phyloP scores from a whole-genome alignment of 2,329 filamentous ascomycete species.

The Aspergillus puulaauensis region DNA sequence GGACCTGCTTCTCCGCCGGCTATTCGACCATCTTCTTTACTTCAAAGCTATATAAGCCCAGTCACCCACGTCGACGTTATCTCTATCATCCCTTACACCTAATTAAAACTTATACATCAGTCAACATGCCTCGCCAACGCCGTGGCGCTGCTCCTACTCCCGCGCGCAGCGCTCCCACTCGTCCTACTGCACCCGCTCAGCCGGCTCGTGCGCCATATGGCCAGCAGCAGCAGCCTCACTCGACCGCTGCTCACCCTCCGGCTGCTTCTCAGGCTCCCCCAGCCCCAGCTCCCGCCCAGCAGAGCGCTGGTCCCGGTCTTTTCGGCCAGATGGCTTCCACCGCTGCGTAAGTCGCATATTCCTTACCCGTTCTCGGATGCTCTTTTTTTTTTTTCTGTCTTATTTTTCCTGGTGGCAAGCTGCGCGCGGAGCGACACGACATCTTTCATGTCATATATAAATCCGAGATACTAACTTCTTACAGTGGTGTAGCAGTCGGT shows the following conservation, averaged over 20 bases:
- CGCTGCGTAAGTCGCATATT: conserved; percentile 73
- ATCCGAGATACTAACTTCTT: conserved; percentile 15
- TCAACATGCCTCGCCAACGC: conserved; percentile 75
- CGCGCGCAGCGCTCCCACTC: conserved; percentile 59
- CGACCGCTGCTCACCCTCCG: conserved; percentile 59
- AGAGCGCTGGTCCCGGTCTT: conserved; percentile 72
- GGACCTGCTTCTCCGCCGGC: conserved; percentile 18
- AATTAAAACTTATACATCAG: conserved; percentile 27
- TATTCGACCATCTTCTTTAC: conserved; percentile 24
- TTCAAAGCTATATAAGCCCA: conserved; percentile 14
- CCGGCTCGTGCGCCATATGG: conserved; percentile 52
- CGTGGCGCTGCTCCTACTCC: conserved; percentile 58
- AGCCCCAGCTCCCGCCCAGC: conserved; percentile 42
- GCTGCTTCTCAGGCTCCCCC: conserved; percentile 47
- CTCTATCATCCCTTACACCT: conserved; percentile 15
- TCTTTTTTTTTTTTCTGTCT: background rate
- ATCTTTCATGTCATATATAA: no score
- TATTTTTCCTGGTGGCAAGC: background rate
- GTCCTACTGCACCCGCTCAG: conserved; percentile 64
- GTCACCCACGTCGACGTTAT: conserved; percentile 15
- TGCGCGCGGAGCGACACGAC: background rate
- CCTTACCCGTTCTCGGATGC: conserved; percentile 2
- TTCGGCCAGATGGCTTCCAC: conserved; percentile 98
- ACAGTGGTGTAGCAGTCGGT: conserved; percentile 91
- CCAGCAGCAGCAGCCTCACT: conserved; percentile 66